Evolutionary conservation across 495 filamentous ascomycete genomes (phyloP).

Genomic region (Hypoxylon fragiforme): DNA sequence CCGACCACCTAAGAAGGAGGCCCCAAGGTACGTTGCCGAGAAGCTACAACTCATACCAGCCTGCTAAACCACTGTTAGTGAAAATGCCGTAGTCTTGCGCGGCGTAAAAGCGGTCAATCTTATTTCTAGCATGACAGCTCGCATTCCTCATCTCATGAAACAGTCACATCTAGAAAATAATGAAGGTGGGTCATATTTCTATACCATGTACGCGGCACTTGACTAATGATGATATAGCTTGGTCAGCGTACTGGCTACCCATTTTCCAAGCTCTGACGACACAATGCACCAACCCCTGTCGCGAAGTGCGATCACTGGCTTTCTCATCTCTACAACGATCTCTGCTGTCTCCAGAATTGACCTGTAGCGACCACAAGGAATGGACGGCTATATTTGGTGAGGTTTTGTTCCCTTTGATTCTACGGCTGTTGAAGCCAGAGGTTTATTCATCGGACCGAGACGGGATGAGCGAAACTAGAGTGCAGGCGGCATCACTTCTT

Average conservation of each 20-base stretch:
- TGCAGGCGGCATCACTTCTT: constrained; percentile 86
- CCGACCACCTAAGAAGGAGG: constrained; percentile 56
- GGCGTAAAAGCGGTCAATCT: constrained; percentile 79
- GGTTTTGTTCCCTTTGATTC: constrained; percentile 92
- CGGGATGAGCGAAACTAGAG: constrained; percentile 94
- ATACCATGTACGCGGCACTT: background rate
- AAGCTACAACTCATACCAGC: background rate
- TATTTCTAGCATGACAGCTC: constrained; percentile 75
- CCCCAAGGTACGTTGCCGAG: constrained; percentile 54
- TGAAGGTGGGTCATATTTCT: constrained; percentile 62
- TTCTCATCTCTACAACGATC: constrained; percentile 85
- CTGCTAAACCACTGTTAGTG: constrained; percentile 45
- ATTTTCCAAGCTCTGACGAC: constrained; percentile 85
- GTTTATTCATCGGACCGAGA: constrained; percentile 88
- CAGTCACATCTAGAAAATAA: constrained; percentile 89
- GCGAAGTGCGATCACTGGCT: constrained; percentile 87
- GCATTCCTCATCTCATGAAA: constrained; percentile 82
- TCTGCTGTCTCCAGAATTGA: constrained; percentile 77
- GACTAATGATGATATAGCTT: constrained; percentile 61
- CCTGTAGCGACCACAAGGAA: constrained; percentile 76
- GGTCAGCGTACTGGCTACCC: constrained; percentile 97
- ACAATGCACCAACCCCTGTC: constrained; percentile 94
- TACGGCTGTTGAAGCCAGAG: constrained; percentile 88
- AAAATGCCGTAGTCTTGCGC: constrained; percentile 74
- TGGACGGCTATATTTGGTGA: constrained; percentile 95